These are phyloP conservation scores for Umbilicus rupestris DNA, from an alignment of 164 flowering plant species.

Conservation along the genomic window DNA sequence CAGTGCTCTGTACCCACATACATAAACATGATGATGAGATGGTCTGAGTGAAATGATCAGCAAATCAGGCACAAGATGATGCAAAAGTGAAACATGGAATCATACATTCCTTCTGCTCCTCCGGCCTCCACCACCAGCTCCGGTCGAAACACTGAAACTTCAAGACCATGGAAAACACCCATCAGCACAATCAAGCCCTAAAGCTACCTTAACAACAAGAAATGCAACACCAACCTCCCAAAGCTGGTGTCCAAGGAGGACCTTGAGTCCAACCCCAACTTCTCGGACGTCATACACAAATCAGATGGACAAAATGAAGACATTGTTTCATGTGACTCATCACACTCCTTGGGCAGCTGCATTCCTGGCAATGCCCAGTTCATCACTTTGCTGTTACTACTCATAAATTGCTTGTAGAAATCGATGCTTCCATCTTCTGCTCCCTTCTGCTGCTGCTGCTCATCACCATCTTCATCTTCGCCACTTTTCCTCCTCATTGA, in stretches of 20 bases:
- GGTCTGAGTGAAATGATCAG: conserved; percentile 1
- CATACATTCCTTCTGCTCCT: conserved; percentile 79
- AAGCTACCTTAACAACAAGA: conserved; percentile 7
- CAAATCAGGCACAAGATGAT: too few species aligned
- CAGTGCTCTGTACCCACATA: conserved; percentile 46
- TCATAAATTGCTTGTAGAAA: neutral
- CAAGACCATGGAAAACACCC: too few species aligned
- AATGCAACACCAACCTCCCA: conserved; percentile 46
- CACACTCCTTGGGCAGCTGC: conserved; percentile 36
- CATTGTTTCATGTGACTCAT: conserved; percentile 27
- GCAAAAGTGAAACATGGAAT: too few species aligned
- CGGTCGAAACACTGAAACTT: conserved; percentile 45
- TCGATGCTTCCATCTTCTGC: too few species aligned
- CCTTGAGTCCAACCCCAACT: conserved; percentile 47
- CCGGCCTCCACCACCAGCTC: conserved; percentile 53
- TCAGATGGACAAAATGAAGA: conserved; percentile 57
- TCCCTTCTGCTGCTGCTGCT: too few species aligned
- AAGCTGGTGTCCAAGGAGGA: conserved; percentile 51
- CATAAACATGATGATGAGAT: neutral
- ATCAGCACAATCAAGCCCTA: too few species aligned
- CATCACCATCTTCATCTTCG: conserved; percentile 16
- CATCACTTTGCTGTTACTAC: conserved; percentile 18
- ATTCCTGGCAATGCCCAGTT: conserved; percentile 78
- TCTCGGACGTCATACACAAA: conserved; percentile 44
- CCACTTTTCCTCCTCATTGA: conserved; percentile 19